phyloP scores from a whole-genome alignment of 441 rosid genomes.

The Pelargonium citronellum region DNA sequence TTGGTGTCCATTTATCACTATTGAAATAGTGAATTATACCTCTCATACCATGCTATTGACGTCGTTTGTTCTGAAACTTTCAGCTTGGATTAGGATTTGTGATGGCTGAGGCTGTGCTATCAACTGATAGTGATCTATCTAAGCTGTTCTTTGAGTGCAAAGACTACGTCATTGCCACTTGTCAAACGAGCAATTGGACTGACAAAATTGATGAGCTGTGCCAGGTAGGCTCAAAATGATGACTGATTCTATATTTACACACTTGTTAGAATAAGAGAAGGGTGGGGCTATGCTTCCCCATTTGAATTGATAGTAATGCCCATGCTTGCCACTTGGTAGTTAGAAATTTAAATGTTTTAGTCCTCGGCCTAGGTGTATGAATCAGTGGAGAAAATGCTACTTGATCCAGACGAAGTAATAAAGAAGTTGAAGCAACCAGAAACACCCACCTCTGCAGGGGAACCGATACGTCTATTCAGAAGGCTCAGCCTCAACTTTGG shows the following conservation, averaged over 20 bases:
- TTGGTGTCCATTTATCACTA: no score
- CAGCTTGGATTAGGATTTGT: slow-evolving; percentile 74
- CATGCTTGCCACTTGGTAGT: background rate
- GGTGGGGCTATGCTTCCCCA: background rate
- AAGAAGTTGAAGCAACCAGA: slow-evolving; percentile 44
- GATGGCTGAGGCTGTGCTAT: slow-evolving; percentile 54
- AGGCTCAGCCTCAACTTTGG: slow-evolving; percentile 46
- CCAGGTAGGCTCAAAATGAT: slow-evolving; percentile 40
- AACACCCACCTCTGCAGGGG: slow-evolving; percentile 21
- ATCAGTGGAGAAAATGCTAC: slow-evolving; percentile 54
- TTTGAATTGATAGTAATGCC: no score
- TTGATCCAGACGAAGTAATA: slow-evolving; percentile 53
- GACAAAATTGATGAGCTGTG: slow-evolving; percentile 77
- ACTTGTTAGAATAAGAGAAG: background rate
- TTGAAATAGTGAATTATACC: background rate
- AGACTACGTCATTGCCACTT: slow-evolving; percentile 56
- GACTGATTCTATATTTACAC: no score
- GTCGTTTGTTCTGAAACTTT: slow-evolving; percentile 19
- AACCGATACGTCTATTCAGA: slow-evolving; percentile 41
- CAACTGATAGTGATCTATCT: slow-evolving; percentile 46
- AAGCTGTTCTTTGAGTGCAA: slow-evolving; percentile 77
- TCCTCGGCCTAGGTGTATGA: slow-evolving; percentile 49
- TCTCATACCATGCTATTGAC: slow-evolving; percentile 22
- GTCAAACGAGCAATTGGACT: slow-evolving; percentile 53
- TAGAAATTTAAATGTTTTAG: background rate